These are phyloP conservation scores for Psilocybe cubensis DNA, from an alignment of 768 basidiomycete species.

Conservation along the genomic window DNA sequence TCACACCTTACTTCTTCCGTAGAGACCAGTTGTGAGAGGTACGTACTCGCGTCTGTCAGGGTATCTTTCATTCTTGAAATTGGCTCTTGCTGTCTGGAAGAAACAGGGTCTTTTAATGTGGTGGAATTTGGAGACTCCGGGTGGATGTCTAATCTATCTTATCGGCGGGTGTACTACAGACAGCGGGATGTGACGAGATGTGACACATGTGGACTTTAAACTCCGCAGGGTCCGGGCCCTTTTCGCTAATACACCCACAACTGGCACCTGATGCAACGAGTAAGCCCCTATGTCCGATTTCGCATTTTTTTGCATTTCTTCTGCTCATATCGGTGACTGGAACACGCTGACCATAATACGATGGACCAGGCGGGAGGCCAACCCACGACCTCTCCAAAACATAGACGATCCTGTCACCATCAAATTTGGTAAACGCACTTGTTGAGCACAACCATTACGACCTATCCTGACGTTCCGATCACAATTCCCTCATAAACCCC, in stretches of 20 bases:
- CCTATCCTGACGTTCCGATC: not conserved
- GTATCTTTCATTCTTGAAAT: constrained; percentile 57
- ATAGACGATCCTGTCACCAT: no score
- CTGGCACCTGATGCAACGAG: not conserved
- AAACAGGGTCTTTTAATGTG: constrained; percentile 1
- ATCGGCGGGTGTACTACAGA: not conserved
- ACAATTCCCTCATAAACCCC: not conserved
- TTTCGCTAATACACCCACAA: not conserved
- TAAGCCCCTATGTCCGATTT: not conserved
- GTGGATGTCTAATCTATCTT: constrained; percentile 4
- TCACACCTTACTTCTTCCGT: not conserved
- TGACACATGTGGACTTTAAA: not conserved
- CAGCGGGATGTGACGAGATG: not conserved
- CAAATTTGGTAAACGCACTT: not conserved
- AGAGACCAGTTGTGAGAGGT: not conserved
- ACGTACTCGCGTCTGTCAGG: constrained; percentile 70
- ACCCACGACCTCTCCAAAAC: no score
- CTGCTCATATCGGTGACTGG: no score
- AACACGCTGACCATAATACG: no score
- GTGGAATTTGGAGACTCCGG: not conserved
- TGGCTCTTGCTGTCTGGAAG: not conserved
- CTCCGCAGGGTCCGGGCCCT: not conserved
- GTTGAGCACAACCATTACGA: not conserved
- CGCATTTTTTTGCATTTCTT: no score
- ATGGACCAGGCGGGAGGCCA: no score